Conservation (phyloP, 1,139 yeast genomes). For the Lodderomyces oxycetoniae region DNA sequence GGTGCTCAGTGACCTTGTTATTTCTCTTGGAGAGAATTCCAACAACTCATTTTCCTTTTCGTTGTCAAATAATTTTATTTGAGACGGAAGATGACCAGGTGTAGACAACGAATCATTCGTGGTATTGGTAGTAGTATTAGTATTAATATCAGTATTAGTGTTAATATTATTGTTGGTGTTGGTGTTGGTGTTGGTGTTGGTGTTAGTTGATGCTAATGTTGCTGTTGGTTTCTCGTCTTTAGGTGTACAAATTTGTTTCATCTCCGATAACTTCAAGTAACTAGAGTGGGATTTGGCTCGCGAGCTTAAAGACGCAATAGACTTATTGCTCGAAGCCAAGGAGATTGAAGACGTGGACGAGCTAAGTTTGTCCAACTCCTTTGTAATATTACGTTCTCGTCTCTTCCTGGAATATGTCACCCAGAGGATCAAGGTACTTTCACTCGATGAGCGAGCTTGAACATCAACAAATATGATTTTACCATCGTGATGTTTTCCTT, state of each 20-base stretch:
- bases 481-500: conserved; percentile 71
- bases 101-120: conserved; percentile 11
- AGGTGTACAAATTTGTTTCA: conserved; percentile 1
- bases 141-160: neutral
- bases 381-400: conserved; percentile 18
- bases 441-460: conserved; percentile 68
- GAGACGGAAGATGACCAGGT: conserved; percentile 46
- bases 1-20: conserved; percentile 35
- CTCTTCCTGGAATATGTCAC: conserved; percentile 69
- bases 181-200: conserved; percentile 5
- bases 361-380: conserved; percentile 25
- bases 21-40: conserved; percentile 32
- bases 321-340: conserved; percentile 9
- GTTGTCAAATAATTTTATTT: conserved; percentile 45
- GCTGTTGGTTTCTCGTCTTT: conserved; percentile 14
- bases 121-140: conserved; percentile 12
- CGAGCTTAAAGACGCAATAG: conserved; percentile 7
- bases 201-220: too few species aligned
- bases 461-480: conserved; percentile 61
- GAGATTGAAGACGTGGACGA: conserved; percentile 19
- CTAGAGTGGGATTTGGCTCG: conserved; percentile 6
- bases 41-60: conserved; percentile 27
- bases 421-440: conserved; percentile 68
- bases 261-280: conserved; percentile 3
- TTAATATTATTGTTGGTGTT: conserved; percentile 4